Conservation (phyloP, 805 yeast genomes). For the Clavispora asparagi region DNA sequence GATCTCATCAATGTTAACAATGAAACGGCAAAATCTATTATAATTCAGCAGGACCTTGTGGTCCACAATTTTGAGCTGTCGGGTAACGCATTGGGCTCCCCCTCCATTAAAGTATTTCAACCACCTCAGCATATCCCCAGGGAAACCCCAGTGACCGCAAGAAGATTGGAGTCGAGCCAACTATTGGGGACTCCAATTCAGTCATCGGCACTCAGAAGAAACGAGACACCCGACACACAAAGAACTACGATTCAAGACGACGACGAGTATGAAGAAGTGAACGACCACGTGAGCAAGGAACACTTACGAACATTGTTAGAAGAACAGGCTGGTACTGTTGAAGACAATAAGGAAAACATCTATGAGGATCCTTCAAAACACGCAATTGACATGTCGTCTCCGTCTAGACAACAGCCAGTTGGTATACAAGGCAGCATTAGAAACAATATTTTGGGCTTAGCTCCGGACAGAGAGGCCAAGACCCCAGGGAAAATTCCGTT, state of each 20-base stretch:
- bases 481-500: background rate
- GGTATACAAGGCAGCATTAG: background rate
- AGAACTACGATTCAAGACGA: conserved; percentile 41
- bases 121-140: background rate
- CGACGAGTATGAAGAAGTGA: conserved; percentile 29
- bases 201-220: conserved; percentile 5
- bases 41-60: conserved; percentile 34
- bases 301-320: conserved; percentile 26
- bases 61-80: conserved; percentile 12
- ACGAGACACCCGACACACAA: conserved; percentile 43
- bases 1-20: conserved; percentile 40
- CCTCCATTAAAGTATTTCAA: background rate
- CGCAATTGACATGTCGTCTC: conserved; percentile 7
- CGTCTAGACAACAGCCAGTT: background rate
- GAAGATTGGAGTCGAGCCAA: background rate
- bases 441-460: conserved; percentile 27
- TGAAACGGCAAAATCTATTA: conserved; percentile 41
- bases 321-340: conserved; percentile 18
- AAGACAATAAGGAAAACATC: conserved; percentile 46
- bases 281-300: conserved; percentile 28
- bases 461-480: conserved; percentile 21
- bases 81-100: background rate
- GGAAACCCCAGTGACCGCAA: background rate
- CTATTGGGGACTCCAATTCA: conserved; percentile 14
- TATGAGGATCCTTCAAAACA: conserved; percentile 31